These are phyloP conservation scores for Metschnikowia baotianmanensis DNA, from an alignment of 805 yeast genomes.

Conservation along the genomic window DNA sequence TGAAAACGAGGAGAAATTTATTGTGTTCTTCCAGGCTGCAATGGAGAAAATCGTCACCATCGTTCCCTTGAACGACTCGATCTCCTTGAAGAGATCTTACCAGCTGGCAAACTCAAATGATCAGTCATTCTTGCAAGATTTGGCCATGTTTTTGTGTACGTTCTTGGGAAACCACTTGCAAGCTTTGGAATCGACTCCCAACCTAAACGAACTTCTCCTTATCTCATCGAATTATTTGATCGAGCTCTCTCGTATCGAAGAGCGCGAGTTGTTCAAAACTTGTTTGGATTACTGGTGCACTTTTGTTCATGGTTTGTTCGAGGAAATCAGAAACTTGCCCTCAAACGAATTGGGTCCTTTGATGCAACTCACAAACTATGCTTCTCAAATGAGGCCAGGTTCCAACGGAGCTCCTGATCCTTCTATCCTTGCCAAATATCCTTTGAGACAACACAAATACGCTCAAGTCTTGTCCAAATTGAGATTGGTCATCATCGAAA, in stretches of 20 bases:
- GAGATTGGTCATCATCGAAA: slow-evolving; percentile 91
- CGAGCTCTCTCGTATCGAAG: slow-evolving; percentile 85
- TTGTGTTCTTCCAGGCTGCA: slow-evolving; percentile 65
- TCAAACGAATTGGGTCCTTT: slow-evolving; percentile 69
- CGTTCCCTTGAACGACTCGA: slow-evolving; percentile 56
- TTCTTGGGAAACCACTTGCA: slow-evolving; percentile 72
- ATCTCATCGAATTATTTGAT: slow-evolving; percentile 79
- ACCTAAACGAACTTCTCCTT: slow-evolving; percentile 56
- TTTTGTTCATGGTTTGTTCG: slow-evolving; percentile 77
- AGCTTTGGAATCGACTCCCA: slow-evolving; percentile 55
- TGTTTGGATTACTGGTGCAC: slow-evolving; percentile 93
- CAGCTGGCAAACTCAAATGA: slow-evolving; percentile 73
- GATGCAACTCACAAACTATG: slow-evolving; percentile 56
- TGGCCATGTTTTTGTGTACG: slow-evolving; percentile 89
- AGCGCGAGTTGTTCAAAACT: slow-evolving; percentile 92
- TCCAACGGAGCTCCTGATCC: slow-evolving; percentile 85
- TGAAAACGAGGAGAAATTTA: slow-evolving; percentile 53
- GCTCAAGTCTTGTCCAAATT: slow-evolving; percentile 74
- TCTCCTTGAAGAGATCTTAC: slow-evolving; percentile 73
- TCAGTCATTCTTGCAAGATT: slow-evolving; percentile 92
- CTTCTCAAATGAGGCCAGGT: slow-evolving; percentile 42
- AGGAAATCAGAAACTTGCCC: slow-evolving; percentile 82
- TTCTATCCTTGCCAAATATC: slow-evolving; percentile 66
- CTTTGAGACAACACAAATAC: slow-evolving; percentile 84
- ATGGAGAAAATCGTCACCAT: slow-evolving; percentile 67